A percentile compares a stretch with the other conserved stretches of the same genome.
Conservation (phyloP, 176 grass and related monocot species). For the Phragmites australis region DNA sequence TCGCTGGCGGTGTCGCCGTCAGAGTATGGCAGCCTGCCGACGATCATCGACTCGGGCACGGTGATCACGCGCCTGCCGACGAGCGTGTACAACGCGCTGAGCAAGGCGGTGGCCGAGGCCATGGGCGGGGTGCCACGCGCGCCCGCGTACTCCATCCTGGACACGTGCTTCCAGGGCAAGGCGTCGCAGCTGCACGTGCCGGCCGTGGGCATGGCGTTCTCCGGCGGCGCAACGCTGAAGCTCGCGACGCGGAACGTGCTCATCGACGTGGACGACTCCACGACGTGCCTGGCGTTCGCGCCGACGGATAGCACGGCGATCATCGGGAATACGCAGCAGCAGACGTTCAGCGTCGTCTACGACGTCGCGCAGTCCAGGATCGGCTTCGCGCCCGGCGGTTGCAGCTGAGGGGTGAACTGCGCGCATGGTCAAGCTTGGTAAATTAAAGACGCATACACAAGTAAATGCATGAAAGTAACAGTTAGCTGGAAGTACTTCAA, state of each 20-base stretch:
- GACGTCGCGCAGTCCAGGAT: constrained; percentile 62
- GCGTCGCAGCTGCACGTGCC: constrained; percentile 43
- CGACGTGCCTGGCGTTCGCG: constrained; percentile 77
- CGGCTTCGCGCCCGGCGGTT: constrained; percentile 70
- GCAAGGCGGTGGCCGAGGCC: constrained; percentile 54
- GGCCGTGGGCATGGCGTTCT: constrained; percentile 52
- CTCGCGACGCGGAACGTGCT: constrained; percentile 52
- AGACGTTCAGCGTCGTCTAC: constrained; percentile 71
- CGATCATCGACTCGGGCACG: constrained; percentile 87
- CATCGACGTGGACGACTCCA: constrained; percentile 63
- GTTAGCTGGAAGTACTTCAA: too few species aligned
- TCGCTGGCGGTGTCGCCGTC: constrained; percentile 42
- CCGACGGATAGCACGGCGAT: constrained; percentile 47
- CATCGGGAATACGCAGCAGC: constrained; percentile 90
- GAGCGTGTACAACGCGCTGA: constrained; percentile 65
- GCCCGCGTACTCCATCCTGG: constrained; percentile 53
- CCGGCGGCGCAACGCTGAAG: constrained; percentile 51
- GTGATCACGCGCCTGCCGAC: constrained; percentile 75
- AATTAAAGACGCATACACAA: constrained; percentile 11
- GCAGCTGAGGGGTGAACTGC: constrained; percentile 48
- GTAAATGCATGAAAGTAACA: neutral
- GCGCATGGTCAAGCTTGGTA: neutral
- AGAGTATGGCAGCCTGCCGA: constrained; percentile 54
- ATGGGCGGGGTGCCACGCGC: constrained; percentile 35
- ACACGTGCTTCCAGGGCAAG: constrained; percentile 75